Base-by-base conservation (phyloP, 129 eudicot genomes). In the Silybum marianum region DNA sequence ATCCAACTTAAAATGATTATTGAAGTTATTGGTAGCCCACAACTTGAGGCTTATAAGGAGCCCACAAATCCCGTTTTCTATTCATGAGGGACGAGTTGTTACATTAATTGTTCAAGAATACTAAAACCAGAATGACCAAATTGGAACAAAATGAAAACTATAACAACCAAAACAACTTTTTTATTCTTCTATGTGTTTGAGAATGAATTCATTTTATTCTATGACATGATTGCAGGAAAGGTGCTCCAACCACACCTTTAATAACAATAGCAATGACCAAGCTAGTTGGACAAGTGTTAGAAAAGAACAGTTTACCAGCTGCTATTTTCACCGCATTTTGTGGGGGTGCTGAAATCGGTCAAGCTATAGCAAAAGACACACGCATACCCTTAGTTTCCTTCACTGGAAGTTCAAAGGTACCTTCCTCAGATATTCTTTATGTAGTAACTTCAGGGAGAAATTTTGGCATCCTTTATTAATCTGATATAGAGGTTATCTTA, bases 341-440 rank as follows among this genome's bases (percentile, higher is more conserved):
- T 78, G 99, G 99, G 26, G 99, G 98, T 82, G 91, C 98, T 73
- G 99, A 95, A 78, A 89, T 95, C 83, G 99, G 99, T 84, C 97
- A 95, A 84, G 99, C 98, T 54, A 92, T 95, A 75, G 90, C 99
- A 67, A 84, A 91, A 87, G 99, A 95, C 82, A 75, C 88, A 26
- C 97, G 98, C 79, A 88, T 95, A 78, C 98, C 94, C 77, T 82
- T 95, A 54, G 99, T 95, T 87, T 95, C 99, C 34, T 95, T 95
- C 87, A 95, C 99, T n/a, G 99, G 99, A 51, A 95, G 99, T 85
- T 88, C 99, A 75, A 90, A 95, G 97, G 99, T 95, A 88, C 74
- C 70, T 63, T 48, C 16, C 8, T 54, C 10, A 30, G 48, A 25
- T 77, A 39, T 80, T 46, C 68, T 14, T 75, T 66, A 67, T 22